A percentile compares a stretch with the other conserved stretches of the same genome.
Evolutionary conservation across 768 basidiomycete species (phyloP).

Genomic region (Pulveroboletus frians): DNA sequence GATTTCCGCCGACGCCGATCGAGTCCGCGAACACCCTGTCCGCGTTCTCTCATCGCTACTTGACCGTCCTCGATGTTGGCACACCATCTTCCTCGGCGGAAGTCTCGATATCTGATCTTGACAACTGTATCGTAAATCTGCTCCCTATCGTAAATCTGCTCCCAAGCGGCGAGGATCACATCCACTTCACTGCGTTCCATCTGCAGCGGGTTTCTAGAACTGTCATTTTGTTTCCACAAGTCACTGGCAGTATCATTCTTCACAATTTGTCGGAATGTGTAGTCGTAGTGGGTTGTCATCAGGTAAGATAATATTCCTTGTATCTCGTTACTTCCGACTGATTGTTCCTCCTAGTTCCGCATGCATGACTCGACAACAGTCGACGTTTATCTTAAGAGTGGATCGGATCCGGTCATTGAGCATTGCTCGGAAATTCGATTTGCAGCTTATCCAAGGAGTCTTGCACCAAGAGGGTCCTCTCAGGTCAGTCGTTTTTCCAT

Average conservation of each 20-base stretch:
- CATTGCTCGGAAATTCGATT: slow-evolving; percentile 62
- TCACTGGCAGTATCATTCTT: slow-evolving; percentile 70
- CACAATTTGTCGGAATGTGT: slow-evolving; percentile 58
- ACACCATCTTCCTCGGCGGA: slow-evolving; percentile 37
- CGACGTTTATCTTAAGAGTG: slow-evolving; percentile 60
- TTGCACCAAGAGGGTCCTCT: neutral
- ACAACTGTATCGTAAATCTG: slow-evolving; percentile 68
- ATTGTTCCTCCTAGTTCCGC: slow-evolving; percentile 55
- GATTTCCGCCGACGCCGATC: slow-evolving; percentile 1
- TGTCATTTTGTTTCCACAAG: slow-evolving; percentile 58
- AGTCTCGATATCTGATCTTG: slow-evolving; percentile 62
- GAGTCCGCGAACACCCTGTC: slow-evolving; percentile 39
- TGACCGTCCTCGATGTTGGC: slow-evolving; percentile 34
- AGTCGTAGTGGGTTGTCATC: slow-evolving; percentile 73
- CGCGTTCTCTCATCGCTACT: slow-evolving; percentile 40
- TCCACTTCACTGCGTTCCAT: slow-evolving; percentile 17
- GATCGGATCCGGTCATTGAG: slow-evolving; percentile 79
- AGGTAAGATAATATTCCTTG: slow-evolving; percentile 42
- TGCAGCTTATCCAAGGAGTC: slow-evolving; percentile 47
- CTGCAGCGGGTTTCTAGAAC: slow-evolving; percentile 54
- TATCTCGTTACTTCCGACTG: neutral
- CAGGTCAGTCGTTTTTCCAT: slow-evolving; percentile 14
- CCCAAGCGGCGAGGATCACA: slow-evolving; percentile 13
- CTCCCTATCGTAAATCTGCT: slow-evolving; percentile 63
- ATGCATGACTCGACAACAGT: slow-evolving; percentile 72